Evolutionary conservation across 2,329 filamentous ascomycete genomes (phyloP).

Genomic region (Fusarium sp.): DNA sequence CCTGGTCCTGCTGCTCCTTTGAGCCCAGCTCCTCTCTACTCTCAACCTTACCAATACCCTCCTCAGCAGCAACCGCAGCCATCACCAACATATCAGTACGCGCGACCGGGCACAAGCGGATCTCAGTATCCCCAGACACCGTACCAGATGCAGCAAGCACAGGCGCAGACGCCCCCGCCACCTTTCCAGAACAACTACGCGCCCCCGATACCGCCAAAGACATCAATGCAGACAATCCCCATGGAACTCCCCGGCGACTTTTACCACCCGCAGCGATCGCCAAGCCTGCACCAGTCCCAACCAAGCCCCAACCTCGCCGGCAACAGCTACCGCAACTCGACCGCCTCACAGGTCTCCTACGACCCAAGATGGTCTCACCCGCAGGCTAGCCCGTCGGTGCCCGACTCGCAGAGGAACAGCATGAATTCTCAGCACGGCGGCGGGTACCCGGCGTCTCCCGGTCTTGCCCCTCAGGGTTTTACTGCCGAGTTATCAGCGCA

Average conservation of each 20-base stretch:
- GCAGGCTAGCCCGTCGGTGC: constrained; percentile 40
- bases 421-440: constrained; percentile 38
- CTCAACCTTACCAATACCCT: constrained; percentile 36
- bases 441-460: constrained; percentile 50
- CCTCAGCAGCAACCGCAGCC: constrained; percentile 38
- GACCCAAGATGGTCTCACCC: constrained; percentile 55
- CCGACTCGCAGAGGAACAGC: constrained; percentile 41
- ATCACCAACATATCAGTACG: constrained; percentile 36
- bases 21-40: constrained; percentile 36
- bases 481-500: constrained; percentile 57
- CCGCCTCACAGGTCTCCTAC: constrained; percentile 26
- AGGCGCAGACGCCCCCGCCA: constrained; percentile 34
- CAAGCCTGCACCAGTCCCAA: constrained; percentile 39
- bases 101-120: constrained; percentile 22
- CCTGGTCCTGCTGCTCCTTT: constrained; percentile 9
- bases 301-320: constrained; percentile 25
- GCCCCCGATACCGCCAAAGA: constrained; percentile 42
- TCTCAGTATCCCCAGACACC: constrained; percentile 34
- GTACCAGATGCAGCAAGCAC: constrained; percentile 35
- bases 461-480: constrained; percentile 53
- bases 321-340: constrained; percentile 40
- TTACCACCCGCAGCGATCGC: constrained; percentile 53
- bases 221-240: constrained; percentile 38
- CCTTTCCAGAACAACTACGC: constrained; percentile 31
- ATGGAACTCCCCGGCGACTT: constrained; percentile 61